Evolutionary conservation across 2,329 filamentous ascomycete genomes (phyloP).

Genomic region (Meredithiella fracta): DNA sequence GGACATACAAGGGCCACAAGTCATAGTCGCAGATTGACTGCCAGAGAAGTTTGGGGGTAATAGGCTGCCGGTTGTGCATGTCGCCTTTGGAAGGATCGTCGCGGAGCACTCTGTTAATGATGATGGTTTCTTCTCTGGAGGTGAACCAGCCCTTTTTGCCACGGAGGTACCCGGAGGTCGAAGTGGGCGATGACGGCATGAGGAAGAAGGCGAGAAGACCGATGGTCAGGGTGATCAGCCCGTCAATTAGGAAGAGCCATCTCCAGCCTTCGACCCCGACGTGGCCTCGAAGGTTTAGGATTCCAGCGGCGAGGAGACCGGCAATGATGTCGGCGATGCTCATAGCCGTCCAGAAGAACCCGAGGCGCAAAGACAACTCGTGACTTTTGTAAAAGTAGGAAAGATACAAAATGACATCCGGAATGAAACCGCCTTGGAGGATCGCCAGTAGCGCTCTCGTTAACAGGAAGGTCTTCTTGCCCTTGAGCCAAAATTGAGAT

Average conservation of each 20-base stretch:
- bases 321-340: constrained; percentile 25
- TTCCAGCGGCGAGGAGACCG: constrained; percentile 24
- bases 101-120: constrained; percentile 41
- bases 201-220: constrained; percentile 37
- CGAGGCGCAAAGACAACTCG: constrained; percentile 25
- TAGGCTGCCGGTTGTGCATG: constrained; percentile 44
- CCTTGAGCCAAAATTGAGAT: constrained; percentile 28
- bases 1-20: constrained; percentile 38
- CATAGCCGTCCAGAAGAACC: constrained; percentile 28
- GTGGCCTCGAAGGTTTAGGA: constrained; percentile 27
- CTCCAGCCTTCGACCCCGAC: constrained; percentile 24
- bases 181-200: constrained; percentile 35
- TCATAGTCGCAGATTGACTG: constrained; percentile 38
- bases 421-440: constrained; percentile 32
- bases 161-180: constrained; percentile 38
- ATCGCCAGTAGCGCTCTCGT: constrained; percentile 26
- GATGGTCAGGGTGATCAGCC: constrained; percentile 28
- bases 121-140: constrained; percentile 41
- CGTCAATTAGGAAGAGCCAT: constrained; percentile 42
- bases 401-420: constrained; percentile 26
- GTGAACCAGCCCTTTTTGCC: constrained; percentile 43
- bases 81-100: constrained; percentile 44
- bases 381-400: constrained; percentile 29
- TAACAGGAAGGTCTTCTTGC: constrained; percentile 24
- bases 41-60: constrained; percentile 34